phyloP scores from a whole-genome alignment of 2,329 filamentous ascomycete genomes.

The Xylaria arbuscula region DNA sequence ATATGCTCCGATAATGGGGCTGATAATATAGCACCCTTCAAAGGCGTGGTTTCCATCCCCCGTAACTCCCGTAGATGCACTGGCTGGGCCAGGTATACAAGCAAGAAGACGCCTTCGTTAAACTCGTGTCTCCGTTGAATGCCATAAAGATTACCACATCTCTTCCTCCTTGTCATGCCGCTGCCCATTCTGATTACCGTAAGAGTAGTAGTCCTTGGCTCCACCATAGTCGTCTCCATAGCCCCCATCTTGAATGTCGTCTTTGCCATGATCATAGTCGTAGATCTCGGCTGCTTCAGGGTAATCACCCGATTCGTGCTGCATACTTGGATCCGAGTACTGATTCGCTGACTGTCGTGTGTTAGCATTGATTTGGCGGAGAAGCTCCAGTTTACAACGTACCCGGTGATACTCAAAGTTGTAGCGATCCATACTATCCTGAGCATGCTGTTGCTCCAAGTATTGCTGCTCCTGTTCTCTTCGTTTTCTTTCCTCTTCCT shows the following conservation, averaged over 20 bases:
- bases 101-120: constrained; percentile 38
- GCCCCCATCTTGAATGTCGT: constrained; percentile 56
- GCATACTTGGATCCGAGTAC: constrained; percentile 58
- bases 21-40: constrained; percentile 16
- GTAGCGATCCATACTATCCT: constrained; percentile 61
- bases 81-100: constrained; percentile 38
- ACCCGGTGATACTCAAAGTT: constrained; percentile 66
- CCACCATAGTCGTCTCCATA: constrained; percentile 49
- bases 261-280: constrained; percentile 62
- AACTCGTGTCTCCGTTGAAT: constrained; percentile 34
- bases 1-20: constrained; percentile 33
- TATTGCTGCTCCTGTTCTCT: constrained; percentile 63
- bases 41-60: constrained; percentile 33
- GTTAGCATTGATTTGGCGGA: constrained; percentile 24
- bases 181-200: constrained; percentile 45
- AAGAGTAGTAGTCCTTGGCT: constrained; percentile 47
- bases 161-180: constrained; percentile 51
- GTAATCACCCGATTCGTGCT: constrained; percentile 60
- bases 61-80: constrained; percentile 43
- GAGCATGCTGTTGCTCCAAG: constrained; percentile 57
- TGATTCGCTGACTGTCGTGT: constrained; percentile 56
- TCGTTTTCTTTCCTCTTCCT: constrained; percentile 60
- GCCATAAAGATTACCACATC: constrained; percentile 56
- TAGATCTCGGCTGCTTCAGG: constrained; percentile 65
- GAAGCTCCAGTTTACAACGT: constrained; percentile 44